Conservation (phyloP, 208 protist genomes). For the Leishmania turanica region DNA sequence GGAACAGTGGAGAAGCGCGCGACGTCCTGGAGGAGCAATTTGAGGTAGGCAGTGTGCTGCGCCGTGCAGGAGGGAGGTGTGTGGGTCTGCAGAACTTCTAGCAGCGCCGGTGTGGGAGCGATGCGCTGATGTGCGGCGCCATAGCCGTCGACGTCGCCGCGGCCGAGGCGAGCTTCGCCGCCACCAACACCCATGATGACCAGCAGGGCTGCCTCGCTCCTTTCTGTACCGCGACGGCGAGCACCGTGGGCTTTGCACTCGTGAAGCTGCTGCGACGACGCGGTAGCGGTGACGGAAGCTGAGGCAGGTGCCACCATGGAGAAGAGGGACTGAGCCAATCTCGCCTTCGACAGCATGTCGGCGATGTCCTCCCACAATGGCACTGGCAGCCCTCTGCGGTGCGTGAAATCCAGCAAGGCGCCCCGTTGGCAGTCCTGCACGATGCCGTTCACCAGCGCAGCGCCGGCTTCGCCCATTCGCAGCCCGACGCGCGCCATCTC, state of each 20-base stretch:
- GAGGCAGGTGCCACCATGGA: neutral
- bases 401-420: slow-evolving; percentile 42
- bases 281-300: neutral
- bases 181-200: slow-evolving; percentile 1
- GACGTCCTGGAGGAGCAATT: slow-evolving; percentile 35
- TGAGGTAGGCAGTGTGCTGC: slow-evolving; percentile 36
- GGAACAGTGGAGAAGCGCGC: slow-evolving; percentile 27
- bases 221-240: neutral
- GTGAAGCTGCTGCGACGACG: slow-evolving; percentile 4
- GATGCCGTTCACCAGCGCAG: slow-evolving; percentile 44
- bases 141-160: neutral
- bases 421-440: slow-evolving; percentile 50
- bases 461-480: slow-evolving; percentile 51
- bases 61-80: slow-evolving; percentile 32
- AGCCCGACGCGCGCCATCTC: slow-evolving; percentile 46
- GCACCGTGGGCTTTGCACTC: neutral
- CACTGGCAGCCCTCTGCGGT: slow-evolving; percentile 33
- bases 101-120: slow-evolving; percentile 33
- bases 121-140: slow-evolving; percentile 29
- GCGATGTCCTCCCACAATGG: slow-evolving; percentile 25
- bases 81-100: slow-evolving; percentile 47
- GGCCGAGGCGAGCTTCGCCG: neutral
- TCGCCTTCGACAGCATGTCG: neutral
- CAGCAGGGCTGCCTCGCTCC: neutral
- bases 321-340: neutral